Conservation (phyloP, 306 rosid genomes). For the Vicia sativa region DNA sequence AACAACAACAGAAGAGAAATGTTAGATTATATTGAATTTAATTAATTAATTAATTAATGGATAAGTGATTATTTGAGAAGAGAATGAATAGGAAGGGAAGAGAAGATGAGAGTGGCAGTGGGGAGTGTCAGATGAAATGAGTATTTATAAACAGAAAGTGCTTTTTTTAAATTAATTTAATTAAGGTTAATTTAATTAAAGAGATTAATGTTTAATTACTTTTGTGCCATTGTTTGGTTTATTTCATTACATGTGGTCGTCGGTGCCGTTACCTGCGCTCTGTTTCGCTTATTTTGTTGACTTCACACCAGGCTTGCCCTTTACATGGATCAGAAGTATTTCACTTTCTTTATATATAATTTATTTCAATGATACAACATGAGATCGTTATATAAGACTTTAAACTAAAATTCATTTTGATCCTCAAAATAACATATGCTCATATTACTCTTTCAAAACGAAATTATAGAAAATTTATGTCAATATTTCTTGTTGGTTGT, state of each 20-base stretch:
- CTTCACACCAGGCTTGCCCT: background rate
- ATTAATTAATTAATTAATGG: too few species aligned
- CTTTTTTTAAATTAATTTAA: background rate
- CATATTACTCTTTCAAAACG: too few species aligned
- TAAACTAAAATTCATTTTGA: too few species aligned
- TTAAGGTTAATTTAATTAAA: background rate
- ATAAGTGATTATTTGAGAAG: too few species aligned
- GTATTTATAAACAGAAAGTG: background rate
- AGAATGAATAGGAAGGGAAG: background rate
- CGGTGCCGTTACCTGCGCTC: constrained; percentile 36
- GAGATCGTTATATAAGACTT: background rate
- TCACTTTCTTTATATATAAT: background rate
- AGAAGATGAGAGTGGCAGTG: constrained; percentile 29
- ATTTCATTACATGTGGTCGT: constrained; percentile 2
- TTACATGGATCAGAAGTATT: background rate
- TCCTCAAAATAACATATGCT: too few species aligned
- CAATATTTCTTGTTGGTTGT: too few species aligned
- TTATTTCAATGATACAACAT: background rate
- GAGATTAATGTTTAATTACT: background rate
- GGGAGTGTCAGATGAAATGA: constrained; percentile 45
- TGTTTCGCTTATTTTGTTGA: constrained; percentile 32
- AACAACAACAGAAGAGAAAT: background rate
- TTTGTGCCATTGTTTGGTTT: constrained; percentile 11
- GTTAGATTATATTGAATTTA: too few species aligned
- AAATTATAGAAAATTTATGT: too few species aligned